phyloP scores from a whole-genome alignment of 192 early-diverging fungal species.

The Entophlyctis luteolus region DNA sequence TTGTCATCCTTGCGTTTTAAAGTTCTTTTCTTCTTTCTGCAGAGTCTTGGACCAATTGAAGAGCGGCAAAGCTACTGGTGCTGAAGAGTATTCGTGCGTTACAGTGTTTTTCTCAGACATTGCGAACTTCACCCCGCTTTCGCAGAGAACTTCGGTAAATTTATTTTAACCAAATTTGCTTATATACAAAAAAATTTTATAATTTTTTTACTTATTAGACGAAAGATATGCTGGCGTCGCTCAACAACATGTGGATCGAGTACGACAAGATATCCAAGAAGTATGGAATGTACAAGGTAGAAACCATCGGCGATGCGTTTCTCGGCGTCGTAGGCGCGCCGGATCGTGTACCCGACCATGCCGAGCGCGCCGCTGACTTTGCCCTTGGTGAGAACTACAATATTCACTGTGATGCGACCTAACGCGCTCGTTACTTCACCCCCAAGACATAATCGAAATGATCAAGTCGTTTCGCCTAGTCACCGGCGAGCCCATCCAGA shows the following conservation, averaged over 20 bases:
- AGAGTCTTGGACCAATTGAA: conserved; percentile 41
- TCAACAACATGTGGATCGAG: conserved; percentile 42
- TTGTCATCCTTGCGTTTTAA: background rate
- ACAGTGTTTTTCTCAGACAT: conserved; percentile 46
- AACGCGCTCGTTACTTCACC: background rate
- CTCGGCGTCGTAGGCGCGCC: conserved; percentile 27
- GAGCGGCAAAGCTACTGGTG: conserved; percentile 35
- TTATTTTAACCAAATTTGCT: background rate
- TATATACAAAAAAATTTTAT: background rate
- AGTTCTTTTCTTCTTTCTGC: background rate
- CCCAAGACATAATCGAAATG: conserved; percentile 38
- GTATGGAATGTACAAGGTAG: conserved; percentile 45
- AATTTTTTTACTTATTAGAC: too few species aligned
- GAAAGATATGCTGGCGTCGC: conserved; percentile 41
- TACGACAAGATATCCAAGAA: conserved; percentile 42
- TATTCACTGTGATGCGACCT: background rate
- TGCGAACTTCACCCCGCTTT: conserved; percentile 40
- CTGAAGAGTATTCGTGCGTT: conserved; percentile 37
- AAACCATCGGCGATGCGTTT: conserved; percentile 45
- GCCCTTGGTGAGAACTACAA: conserved; percentile 12
- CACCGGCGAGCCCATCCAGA: conserved; percentile 38
- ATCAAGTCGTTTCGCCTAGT: conserved; percentile 33
- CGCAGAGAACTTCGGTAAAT: conserved; percentile 28
- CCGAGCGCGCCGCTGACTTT: conserved; percentile 30
- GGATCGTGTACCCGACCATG: conserved; percentile 27